These are phyloP conservation scores for Gossypium schwendimanii DNA, from an alignment of 441 rosid genomes.

Conservation along the genomic window DNA sequence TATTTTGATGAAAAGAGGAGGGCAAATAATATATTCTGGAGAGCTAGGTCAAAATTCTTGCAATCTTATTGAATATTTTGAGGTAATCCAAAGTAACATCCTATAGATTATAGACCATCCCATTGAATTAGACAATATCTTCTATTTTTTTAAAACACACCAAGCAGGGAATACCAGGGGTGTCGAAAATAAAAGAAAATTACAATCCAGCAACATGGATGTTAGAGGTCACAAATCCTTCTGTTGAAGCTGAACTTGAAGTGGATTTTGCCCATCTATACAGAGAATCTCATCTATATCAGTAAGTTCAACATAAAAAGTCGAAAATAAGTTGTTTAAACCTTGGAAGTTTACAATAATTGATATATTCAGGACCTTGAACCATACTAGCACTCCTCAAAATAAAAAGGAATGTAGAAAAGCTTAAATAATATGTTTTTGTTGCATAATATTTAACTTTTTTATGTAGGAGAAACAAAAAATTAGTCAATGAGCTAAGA, in stretches of 20 bases:
- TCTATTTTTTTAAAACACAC: background rate
- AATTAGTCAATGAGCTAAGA: conserved; percentile 27
- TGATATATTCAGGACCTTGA: background rate
- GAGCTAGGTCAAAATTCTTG: conserved; percentile 32
- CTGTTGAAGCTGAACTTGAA: conserved; percentile 28
- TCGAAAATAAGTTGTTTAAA: background rate
- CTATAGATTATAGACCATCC: background rate
- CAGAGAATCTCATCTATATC: conserved; percentile 22
- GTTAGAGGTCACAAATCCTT: conserved; percentile 27
- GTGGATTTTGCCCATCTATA: conserved; percentile 25
- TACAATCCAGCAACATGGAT: conserved; percentile 42
- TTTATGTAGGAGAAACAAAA: conserved; percentile 30
- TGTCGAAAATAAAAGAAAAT: conserved; percentile 24
- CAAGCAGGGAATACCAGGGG: conserved; percentile 27
- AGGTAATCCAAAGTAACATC: conserved; percentile 17
- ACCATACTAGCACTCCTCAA: background rate
- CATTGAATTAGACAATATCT: background rate
- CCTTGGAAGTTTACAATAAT: background rate
- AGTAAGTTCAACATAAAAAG: conserved; percentile 18
- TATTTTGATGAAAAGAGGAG: conserved; percentile 40
- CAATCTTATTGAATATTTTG: conserved; percentile 33
- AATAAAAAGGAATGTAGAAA: background rate
- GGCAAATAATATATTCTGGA: conserved; percentile 33
- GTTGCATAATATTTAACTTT: background rate
- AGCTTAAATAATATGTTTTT: background rate